Base-by-base conservation (phyloP, 352 stramenopile species). In the Phytophthora fragariae region DNA sequence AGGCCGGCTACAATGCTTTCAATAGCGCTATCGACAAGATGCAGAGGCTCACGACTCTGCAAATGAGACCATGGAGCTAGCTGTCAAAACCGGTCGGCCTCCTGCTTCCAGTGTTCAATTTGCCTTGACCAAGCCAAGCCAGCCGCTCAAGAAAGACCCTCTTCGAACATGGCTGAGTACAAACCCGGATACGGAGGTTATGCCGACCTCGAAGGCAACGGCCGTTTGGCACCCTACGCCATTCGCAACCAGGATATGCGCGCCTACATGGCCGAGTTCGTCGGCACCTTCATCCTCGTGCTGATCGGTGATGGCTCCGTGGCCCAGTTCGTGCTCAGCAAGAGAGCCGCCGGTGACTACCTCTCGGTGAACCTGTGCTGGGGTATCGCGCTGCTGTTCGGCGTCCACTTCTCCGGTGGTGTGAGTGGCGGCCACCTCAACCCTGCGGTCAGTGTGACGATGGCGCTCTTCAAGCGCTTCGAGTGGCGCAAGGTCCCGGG, bases 361-460 rank as follows among this genome's bases (percentile, higher is more conserved):
- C 80, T 82, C 6, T 91, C 84, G 37, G 91, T 93, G 63, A 88
- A 84, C 19, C 49, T 93, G 27, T 84, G 86, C 52, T 93, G 86
- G 60, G 84, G 86, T 29, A 92, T 93, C 53, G 86, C 83, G 46
- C 68, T 93, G 39, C 90, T 92, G 80, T 83, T 92, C 72, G 86
- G 84, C 1, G 71, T 93, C 4, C 90, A 92, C 71, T 78, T 81
- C 12, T 92, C 86, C 15, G 86, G 81, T 9, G 86, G 84, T 46
- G 83, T 93, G 27, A 91, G 82, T 35, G 86, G 86, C 21, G 85
- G 84, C 11, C 86, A 93, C 71, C 65, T 93, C 27, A 93, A 93
- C 59, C 86, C 86, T 3, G 84, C 85, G 11, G 86, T 93, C 33
- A 89, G 83, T 5, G 76, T 91, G 29, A 82, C 83, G 2, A 93